These are phyloP conservation scores for Piper longum DNA, from an alignment of 164 flowering plant species.

Conservation along the genomic window DNA sequence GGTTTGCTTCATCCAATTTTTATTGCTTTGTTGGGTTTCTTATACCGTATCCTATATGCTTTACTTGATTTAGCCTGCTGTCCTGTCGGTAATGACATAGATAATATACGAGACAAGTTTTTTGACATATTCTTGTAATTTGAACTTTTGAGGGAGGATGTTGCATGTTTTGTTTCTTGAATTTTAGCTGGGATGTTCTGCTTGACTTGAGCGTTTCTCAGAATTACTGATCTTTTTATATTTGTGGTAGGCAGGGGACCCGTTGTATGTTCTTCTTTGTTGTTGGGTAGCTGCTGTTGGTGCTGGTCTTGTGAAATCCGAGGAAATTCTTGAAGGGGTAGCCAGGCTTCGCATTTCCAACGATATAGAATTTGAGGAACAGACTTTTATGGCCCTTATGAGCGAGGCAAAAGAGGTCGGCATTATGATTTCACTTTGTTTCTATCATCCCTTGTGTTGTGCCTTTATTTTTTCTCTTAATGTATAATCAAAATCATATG, in stretches of 20 bases:
- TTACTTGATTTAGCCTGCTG: too few relatives aligned
- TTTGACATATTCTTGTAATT: too few relatives aligned
- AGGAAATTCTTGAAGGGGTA: conserved; percentile 84
- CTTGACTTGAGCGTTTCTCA: too few relatives aligned
- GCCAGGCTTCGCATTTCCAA: conserved; percentile 72
- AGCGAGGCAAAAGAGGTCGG: conserved; percentile 74
- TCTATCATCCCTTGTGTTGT: background rate
- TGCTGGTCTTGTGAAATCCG: conserved; percentile 80
- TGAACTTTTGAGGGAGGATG: too few relatives aligned
- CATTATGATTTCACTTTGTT: conserved; percentile 9
- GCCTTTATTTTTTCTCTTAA: background rate
- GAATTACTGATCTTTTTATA: background rate
- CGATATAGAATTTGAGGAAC: conserved; percentile 87
- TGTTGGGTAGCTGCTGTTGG: conserved; percentile 97
- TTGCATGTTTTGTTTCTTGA: too few relatives aligned
- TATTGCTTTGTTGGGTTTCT: background rate
- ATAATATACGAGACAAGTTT: too few relatives aligned
- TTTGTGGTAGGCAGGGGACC: conserved; percentile 57
- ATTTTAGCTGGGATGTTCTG: too few relatives aligned
- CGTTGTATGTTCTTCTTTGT: conserved; percentile 64
- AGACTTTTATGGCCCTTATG: conserved; percentile 66
- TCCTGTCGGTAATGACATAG: too few relatives aligned
- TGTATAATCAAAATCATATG: background rate
- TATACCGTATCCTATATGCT: too few relatives aligned
- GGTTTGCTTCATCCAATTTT: conserved; percentile 23